A percentile compares a stretch with the other conserved stretches of the same genome.
Evolutionary conservation across 495 filamentous ascomycete species (phyloP).

Genomic region (Xylaria curta): DNA sequence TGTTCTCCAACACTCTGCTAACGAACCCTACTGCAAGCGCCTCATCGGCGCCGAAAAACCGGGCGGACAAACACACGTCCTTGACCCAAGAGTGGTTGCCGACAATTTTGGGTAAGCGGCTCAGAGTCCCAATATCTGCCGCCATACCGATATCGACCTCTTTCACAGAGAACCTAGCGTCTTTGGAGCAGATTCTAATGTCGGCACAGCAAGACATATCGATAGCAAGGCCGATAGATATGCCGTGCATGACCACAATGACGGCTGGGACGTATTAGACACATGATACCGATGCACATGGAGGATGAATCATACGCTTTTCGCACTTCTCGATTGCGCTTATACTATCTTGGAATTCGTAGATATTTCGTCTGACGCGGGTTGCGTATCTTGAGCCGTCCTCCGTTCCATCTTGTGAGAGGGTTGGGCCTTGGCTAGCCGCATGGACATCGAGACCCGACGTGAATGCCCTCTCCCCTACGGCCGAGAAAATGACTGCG

Average conservation of each 20-base stretch:
- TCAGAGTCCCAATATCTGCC: conserved; percentile 90
- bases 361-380: conserved; percentile 68
- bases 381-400: conserved; percentile 75
- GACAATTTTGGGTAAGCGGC: conserved; percentile 83
- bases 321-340: conserved; percentile 80
- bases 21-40: conserved; percentile 85
- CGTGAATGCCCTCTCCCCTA: conserved; percentile 85
- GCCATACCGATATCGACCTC: conserved; percentile 96
- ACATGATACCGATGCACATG: background rate
- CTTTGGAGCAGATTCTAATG: conserved; percentile 72
- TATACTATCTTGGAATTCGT: conserved; percentile 80
- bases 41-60: conserved; percentile 79
- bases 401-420: conserved; percentile 37
- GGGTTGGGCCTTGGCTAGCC: conserved; percentile 52
- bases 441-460: conserved; percentile 81
- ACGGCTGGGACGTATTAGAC: conserved; percentile 62
- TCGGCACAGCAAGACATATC: conserved; percentile 82
- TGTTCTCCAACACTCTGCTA: conserved; percentile 72
- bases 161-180: conserved; percentile 78
- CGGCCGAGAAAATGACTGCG: conserved; percentile 80
- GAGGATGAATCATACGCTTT: conserved; percentile 67
- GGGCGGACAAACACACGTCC: conserved; percentile 81
- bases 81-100: conserved; percentile 85
- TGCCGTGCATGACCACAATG: conserved; percentile 82
- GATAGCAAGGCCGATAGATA: conserved; percentile 80